Conservation (phyloP, 2,329 filamentous ascomycete species). For the Pestalotiopsis sp. region DNA sequence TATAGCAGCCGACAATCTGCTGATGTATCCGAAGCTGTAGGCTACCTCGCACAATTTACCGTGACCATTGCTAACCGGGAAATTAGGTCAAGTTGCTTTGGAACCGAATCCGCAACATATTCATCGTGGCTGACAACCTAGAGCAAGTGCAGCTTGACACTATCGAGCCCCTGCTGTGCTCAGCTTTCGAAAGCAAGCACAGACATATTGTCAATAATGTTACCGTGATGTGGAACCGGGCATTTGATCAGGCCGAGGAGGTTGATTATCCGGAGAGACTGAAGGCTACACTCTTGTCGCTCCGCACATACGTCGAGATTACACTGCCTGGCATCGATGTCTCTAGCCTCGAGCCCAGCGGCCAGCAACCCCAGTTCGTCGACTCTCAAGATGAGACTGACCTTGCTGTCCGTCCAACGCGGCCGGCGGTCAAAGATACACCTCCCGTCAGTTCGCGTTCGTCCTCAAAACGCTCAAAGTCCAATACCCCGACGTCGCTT, state of each 20-base stretch:
- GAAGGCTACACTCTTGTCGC: constrained; percentile 61
- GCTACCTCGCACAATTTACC: constrained; percentile 23
- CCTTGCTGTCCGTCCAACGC: constrained; percentile 29
- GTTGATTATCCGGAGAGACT: constrained; percentile 69
- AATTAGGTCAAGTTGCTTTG: constrained; percentile 52
- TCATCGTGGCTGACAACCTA: constrained; percentile 38
- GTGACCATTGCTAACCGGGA: constrained; percentile 29
- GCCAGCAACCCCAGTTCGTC: constrained; percentile 44
- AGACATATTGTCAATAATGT: constrained; percentile 53
- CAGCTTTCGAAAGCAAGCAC: constrained; percentile 62
- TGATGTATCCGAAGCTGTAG: constrained; percentile 47
- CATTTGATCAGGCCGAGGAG: constrained; percentile 63
- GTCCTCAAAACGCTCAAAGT: constrained; percentile 28
- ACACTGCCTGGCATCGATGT: constrained; percentile 46
- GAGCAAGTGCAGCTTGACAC: constrained; percentile 49
- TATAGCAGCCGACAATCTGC: constrained; percentile 44
- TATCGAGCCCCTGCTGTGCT: constrained; percentile 58
- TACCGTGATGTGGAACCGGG: constrained; percentile 66
- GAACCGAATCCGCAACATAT: constrained; percentile 47
- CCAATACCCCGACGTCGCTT: constrained; percentile 35
- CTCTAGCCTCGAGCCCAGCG: constrained; percentile 39
- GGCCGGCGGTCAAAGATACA: constrained; percentile 15
- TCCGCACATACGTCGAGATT: constrained; percentile 57
- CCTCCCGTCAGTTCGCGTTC: constrained; percentile 23
- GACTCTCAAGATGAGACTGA: constrained; percentile 51